Evolutionary conservation across 108 stramenopile genomes (phyloP).

Genomic region (Schizochytrium sp.): DNA sequence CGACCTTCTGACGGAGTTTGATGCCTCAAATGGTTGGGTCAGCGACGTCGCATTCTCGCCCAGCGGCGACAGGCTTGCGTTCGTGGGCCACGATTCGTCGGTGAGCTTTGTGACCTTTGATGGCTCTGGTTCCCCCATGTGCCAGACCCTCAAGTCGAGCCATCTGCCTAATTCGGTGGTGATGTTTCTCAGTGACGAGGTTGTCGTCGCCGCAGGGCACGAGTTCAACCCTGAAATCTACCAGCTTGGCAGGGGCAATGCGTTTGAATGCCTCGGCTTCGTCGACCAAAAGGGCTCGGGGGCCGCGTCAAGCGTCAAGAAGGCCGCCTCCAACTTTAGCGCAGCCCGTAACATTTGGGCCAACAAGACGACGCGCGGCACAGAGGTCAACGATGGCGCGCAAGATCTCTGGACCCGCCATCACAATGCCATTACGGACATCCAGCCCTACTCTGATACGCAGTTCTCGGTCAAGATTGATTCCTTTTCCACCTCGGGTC

Average conservation of each 20-base stretch:
- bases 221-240: conserved; percentile 50
- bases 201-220: conserved; percentile 45
- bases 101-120: conserved; percentile 34
- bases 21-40: conserved; percentile 37
- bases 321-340: not conserved
- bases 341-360: conserved; percentile 29
- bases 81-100: conserved; percentile 37
- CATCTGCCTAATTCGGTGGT: conserved; percentile 32
- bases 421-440: conserved; percentile 20
- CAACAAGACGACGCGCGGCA: conserved; percentile 21
- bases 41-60: conserved; percentile 40
- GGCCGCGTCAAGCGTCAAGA: not conserved
- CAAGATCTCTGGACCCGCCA: conserved; percentile 31
- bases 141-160: conserved; percentile 29
- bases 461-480: not conserved
- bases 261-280: not conserved
- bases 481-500: not conserved
- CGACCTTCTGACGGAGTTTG: conserved; percentile 36
- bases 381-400: not conserved
- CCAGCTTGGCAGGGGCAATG: not conserved
- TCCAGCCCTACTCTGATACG: not conserved
- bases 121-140: not conserved
- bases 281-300: not conserved
- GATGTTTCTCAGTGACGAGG: conserved; percentile 34
- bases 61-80: conserved; percentile 35